phyloP scores from a whole-genome alignment of 371 early-diverging fungal species.

The Mortierella sp. region DNA sequence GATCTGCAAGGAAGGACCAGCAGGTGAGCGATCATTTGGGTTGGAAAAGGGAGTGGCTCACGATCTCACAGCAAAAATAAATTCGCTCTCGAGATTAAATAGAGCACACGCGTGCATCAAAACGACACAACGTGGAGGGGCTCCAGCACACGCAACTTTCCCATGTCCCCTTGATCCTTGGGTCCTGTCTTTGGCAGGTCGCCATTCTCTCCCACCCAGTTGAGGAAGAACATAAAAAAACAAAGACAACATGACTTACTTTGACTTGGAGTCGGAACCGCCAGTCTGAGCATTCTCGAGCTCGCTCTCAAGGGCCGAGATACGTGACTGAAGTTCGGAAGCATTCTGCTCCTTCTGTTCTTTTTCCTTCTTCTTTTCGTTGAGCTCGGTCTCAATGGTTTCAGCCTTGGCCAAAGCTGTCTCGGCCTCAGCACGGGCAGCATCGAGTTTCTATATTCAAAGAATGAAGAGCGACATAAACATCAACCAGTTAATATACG shows the following conservation, averaged over 20 bases:
- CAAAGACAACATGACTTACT: constrained; percentile 21
- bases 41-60: no score
- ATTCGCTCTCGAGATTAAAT: no score
- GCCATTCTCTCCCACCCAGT: neutral
- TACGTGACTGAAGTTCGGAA: constrained; percentile 69
- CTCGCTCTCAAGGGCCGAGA: constrained; percentile 73
- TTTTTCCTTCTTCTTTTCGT: constrained; percentile 71
- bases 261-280: constrained; percentile 39
- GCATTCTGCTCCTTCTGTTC: constrained; percentile 50
- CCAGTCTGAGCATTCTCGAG: constrained; percentile 71
- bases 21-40: no score
- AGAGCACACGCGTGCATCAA: no score
- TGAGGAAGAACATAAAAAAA: no score
- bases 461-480: no score
- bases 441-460: constrained; percentile 66
- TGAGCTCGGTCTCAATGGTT: constrained; percentile 71
- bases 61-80: no score
- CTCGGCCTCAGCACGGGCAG: constrained; percentile 80
- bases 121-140: no score
- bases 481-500: no score
- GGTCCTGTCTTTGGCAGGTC: neutral
- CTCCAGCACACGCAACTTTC: no score
- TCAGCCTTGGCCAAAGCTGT: constrained; percentile 74
- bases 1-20: no score
- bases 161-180: no score